Evolutionary conservation across 106 monocot genomes (phyloP).

Genomic region (Dendrobium catenatum): DNA sequence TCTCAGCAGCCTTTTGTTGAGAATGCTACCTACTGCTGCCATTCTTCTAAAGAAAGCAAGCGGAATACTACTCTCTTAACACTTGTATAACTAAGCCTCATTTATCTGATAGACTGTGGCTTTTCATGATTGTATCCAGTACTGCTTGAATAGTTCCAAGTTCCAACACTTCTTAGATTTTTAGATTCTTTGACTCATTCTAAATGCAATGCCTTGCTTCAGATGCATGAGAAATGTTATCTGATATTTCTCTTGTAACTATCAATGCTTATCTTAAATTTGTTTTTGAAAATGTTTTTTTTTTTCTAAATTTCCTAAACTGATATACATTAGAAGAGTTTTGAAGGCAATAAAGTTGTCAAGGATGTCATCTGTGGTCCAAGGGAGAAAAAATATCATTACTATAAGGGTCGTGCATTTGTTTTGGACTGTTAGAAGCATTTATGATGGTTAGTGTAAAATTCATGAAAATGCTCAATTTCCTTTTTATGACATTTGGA

Average conservation of each 20-base stretch:
- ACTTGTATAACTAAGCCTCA: too few species aligned
- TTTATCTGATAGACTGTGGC: too few species aligned
- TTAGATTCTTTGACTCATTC: background rate
- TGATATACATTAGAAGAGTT: slow-evolving; percentile 27
- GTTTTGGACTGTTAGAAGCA: background rate
- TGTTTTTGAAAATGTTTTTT: background rate
- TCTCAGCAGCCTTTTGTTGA: too few species aligned
- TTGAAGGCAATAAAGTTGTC: slow-evolving; percentile 78
- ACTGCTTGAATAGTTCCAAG: too few species aligned
- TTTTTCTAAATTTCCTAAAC: background rate
- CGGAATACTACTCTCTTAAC: too few species aligned
- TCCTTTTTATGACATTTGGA: background rate
- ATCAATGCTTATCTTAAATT: background rate
- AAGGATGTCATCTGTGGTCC: slow-evolving; percentile 81
- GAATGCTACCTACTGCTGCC: too few species aligned
- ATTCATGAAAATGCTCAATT: background rate
- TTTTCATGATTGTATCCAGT: too few species aligned
- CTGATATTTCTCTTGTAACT: background rate
- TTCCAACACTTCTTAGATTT: too few species aligned
- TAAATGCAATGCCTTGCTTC: background rate
- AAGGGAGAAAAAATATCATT: slow-evolving; percentile 63
- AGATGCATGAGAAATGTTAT: background rate
- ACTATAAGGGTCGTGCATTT: slow-evolving; percentile 67
- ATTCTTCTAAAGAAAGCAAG: too few species aligned
- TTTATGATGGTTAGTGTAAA: background rate